phyloP scores from a whole-genome alignment of 75 land plant genomes.

The Cupressus sempervirens region DNA sequence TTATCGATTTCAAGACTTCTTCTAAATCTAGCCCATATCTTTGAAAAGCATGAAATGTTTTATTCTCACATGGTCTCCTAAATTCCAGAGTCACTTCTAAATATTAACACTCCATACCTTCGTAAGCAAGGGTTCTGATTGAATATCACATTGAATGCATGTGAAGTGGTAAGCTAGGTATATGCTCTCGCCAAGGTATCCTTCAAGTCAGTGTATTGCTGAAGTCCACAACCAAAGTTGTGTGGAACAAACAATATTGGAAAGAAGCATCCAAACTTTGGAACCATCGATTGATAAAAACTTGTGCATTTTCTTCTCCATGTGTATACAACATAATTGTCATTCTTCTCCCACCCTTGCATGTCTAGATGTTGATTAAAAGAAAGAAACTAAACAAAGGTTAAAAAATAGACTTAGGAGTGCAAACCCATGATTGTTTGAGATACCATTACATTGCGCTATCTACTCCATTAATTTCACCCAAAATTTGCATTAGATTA shows the following conservation, averaged over 20 bases:
- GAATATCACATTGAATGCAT: constrained; percentile 54
- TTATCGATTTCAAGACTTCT: background rate
- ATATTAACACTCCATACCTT: constrained; percentile 42
- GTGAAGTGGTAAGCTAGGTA: constrained; percentile 64
- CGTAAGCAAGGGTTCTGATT: constrained; percentile 73
- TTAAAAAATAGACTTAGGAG: background rate
- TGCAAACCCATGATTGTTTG: background rate
- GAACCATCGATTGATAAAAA: constrained; percentile 24
- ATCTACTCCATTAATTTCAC: background rate
- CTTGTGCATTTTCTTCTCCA: constrained; percentile 67
- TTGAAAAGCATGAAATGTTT: background rate
- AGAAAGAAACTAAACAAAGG: background rate
- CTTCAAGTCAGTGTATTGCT: constrained; percentile 53
- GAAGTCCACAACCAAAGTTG: constrained; percentile 17
- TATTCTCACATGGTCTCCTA: background rate
- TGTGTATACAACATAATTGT: constrained; percentile 61
- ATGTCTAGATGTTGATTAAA: constrained; percentile 30
- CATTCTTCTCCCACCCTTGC: constrained; percentile 44
- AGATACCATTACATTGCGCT: background rate
- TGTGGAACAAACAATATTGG: constrained; percentile 46
- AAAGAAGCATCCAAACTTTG: constrained; percentile 40
- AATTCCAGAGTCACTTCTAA: background rate
- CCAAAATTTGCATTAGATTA: background rate
- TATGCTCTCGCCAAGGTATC: constrained; percentile 67
- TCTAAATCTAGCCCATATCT: background rate